Base-by-base conservation (phyloP, 345 rosid species). In the Aquilaria sinensis region DNA sequence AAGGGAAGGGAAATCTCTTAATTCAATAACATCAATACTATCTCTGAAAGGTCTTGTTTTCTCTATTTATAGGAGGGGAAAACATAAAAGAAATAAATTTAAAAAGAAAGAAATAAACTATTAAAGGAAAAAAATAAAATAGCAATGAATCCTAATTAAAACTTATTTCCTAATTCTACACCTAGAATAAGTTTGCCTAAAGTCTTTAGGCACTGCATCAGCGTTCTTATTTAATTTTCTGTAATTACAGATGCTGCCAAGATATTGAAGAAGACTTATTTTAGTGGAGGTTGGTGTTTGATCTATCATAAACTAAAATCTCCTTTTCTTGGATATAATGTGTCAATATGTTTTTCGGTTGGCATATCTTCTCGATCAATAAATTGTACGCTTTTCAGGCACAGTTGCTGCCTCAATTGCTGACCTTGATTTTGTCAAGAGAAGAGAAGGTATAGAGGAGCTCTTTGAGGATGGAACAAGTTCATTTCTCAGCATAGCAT, bases 361-460 rank as follows among this genome's bases (percentile, higher is more conserved):
- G 11, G 33, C 31, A 51, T n/a, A 23, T 53, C 13, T 49, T 37
- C n/a, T 37, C 41, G 49, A 49, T 50, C 51, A 41, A 54, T 63
- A 57, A 15, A 67, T 54, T 16, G 12, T 50, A 65, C 62, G 47
- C 54, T 61, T 66, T 71, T 50, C 85, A 93, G 98, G 98, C 51
- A 90, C 98, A 7, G 98, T 93, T 69, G 87, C 89, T 67, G 92
- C 96, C 41, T 74, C 96, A 55, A 86, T 88, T 79, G 97, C 98
- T 67, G 98, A 93, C 68, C 60, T 82, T 77, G 98, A 93, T 77
- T 93, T 93, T 77, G 92, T 93, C 49, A 93, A 77, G 78, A 85
- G 95, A 77, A 86, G 98, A 77, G 89, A 88, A 72, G 76, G 68
- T 65, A 70, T 86, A 69, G 97, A 93, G 62, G 98, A 88, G 74